Evolutionary conservation across 2,329 filamentous ascomycete species (phyloP).

Genomic region (Ambrosiella cleistominuta): DNA sequence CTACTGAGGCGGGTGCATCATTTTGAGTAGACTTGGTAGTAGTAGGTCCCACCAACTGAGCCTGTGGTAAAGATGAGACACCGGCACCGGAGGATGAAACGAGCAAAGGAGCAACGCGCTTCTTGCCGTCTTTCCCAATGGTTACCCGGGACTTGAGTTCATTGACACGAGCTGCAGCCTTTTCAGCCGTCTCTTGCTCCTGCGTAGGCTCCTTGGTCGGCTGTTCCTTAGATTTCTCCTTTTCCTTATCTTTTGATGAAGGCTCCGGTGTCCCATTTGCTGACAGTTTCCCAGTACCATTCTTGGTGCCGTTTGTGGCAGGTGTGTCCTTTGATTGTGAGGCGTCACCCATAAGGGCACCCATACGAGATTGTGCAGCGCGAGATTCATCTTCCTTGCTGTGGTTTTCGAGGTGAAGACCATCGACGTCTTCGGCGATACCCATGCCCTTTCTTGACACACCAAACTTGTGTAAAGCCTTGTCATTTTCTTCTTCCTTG

Average conservation of each 20-base stretch:
- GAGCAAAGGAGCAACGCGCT: constrained; percentile 78
- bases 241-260: constrained; percentile 16
- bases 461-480: constrained; percentile 81
- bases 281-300: constrained; percentile 22
- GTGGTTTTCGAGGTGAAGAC: constrained; percentile 69
- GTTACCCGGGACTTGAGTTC: constrained; percentile 79
- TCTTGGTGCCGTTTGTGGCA: constrained; percentile 36
- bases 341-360: constrained; percentile 82
- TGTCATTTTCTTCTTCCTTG: constrained; percentile 74
- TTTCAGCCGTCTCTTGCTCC: constrained; percentile 33
- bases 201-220: constrained; percentile 16
- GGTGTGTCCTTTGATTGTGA: constrained; percentile 36
- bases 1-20: constrained; percentile 61
- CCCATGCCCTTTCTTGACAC: constrained; percentile 74
- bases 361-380: constrained; percentile 88
- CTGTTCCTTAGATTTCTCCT: constrained; percentile 17
- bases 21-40: constrained; percentile 40
- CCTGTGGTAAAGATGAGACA: constrained; percentile 74
- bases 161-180: constrained; percentile 35
- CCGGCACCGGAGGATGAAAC: constrained; percentile 79
- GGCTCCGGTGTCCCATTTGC: constrained; percentile 18
- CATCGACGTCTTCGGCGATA: constrained; percentile 82
- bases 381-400: constrained; percentile 83
- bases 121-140: constrained; percentile 91
- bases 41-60: constrained; percentile 66